These are phyloP conservation scores for Gossypium ekmanianum DNA, from an alignment of 345 rosid genomes.

Conservation along the genomic window DNA sequence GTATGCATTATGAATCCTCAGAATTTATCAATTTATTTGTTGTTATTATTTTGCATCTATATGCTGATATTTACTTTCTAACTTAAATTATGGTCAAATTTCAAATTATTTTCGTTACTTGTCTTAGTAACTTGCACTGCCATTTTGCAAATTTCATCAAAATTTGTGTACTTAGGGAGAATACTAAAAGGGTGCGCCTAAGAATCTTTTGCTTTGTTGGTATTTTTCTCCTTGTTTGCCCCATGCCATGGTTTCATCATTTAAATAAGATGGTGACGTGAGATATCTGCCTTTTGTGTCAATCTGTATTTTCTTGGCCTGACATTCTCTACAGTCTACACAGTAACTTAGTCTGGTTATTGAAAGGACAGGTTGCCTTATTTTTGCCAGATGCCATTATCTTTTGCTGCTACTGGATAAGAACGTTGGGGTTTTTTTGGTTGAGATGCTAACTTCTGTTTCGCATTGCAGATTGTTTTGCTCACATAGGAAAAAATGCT, in stretches of 20 bases:
- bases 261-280: not conserved
- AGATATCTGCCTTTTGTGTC: not conserved
- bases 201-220: not conserved
- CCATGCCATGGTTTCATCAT: not conserved
- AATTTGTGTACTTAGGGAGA: not conserved
- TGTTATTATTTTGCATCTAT: not conserved
- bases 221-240: not conserved
- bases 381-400: not conserved
- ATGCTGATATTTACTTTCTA: not conserved
- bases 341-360: not conserved
- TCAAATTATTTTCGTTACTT: not conserved
- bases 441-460: slow-evolving; percentile 27
- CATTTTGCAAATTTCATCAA: not conserved
- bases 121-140: not conserved
- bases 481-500: slow-evolving; percentile 57
- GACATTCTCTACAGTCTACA: not conserved
- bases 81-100: not conserved
- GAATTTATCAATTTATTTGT: not conserved
- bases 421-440: not conserved
- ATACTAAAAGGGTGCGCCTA: not conserved
- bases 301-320: not conserved
- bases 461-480: slow-evolving; percentile 62
- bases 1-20: not conserved
- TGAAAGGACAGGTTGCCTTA: not conserved
- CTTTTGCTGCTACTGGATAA: not conserved